phyloP scores from a whole-genome alignment of 2,329 filamentous ascomycete species.

The Neonectria punicea region DNA sequence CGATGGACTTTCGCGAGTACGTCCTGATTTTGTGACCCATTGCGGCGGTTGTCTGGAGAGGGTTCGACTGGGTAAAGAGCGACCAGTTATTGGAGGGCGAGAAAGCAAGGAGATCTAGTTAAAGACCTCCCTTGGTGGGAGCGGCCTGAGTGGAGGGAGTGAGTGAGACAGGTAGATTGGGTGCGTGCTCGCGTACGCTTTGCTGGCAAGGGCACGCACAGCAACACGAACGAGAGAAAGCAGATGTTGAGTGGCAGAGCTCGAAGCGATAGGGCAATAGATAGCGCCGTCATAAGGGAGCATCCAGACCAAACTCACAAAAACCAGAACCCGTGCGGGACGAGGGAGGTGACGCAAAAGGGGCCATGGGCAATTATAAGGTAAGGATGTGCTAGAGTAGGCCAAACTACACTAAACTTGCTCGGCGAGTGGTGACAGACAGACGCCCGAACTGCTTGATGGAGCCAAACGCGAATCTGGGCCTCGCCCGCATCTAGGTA shows the following conservation, averaged over 20 bases:
- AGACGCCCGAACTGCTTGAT: background rate
- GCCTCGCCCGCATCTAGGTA: background rate
- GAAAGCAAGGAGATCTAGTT: background rate
- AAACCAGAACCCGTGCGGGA: background rate
- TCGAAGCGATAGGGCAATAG: background rate
- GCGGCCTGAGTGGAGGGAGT: background rate
- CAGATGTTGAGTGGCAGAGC: background rate
- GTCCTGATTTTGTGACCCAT: conserved; percentile 9
- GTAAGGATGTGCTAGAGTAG: too few species aligned
- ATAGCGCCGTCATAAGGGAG: background rate
- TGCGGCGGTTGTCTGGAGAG: background rate
- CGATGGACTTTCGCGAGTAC: conserved; percentile 13
- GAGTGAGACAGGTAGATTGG: background rate
- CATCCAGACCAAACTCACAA: background rate
- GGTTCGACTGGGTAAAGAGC: background rate
- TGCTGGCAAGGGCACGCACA: background rate
- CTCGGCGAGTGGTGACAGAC: background rate
- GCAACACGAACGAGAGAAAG: background rate
- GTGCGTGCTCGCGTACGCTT: background rate
- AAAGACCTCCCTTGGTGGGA: background rate
- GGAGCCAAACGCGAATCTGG: background rate
- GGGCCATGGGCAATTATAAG: background rate
- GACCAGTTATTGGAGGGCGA: background rate
- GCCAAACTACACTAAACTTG: background rate
- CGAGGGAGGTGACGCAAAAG: background rate